Conservation (phyloP, 140 eudicot genomes). For the Ambrosia hybrid region DNA sequence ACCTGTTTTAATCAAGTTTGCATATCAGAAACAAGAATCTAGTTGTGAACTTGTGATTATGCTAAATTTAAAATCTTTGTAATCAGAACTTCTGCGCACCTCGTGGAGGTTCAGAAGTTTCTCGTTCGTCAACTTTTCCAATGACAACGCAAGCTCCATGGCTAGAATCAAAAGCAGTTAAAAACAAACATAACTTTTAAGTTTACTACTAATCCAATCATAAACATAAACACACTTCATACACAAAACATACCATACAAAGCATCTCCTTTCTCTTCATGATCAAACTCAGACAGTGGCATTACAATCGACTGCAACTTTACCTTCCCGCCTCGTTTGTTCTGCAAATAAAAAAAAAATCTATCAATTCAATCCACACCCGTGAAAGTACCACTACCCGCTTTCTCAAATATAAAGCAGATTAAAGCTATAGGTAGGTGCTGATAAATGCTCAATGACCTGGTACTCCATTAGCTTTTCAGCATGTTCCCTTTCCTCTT, state of each 20-base stretch:
- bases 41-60: neutral
- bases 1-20: slow-evolving; percentile 49
- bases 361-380: neutral
- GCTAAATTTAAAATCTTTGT: neutral
- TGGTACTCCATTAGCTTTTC: slow-evolving; percentile 28
- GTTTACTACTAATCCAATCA: neutral
- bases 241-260: slow-evolving; percentile 56
- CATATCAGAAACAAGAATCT: slow-evolving; percentile 11
- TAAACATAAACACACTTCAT: neutral
- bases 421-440: neutral
- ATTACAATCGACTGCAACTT: slow-evolving; percentile 73
- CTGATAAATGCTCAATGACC: slow-evolving; percentile 12
- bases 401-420: slow-evolving; percentile 3
- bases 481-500: slow-evolving; percentile 25
- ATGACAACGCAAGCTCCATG: slow-evolving; percentile 90
- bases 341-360: slow-evolving; percentile 40
- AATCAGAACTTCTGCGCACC: slow-evolving; percentile 17
- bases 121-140: slow-evolving; percentile 93
- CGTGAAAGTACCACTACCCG: neutral
- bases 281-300: slow-evolving; percentile 85
- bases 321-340: slow-evolving; percentile 90
- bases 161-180: slow-evolving; percentile 40
- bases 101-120: slow-evolving; percentile 77
- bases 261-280: slow-evolving; percentile 93
- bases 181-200: neutral